phyloP scores from a whole-genome alignment of 73 alveolate genomes.

The Diophrys sp. region DNA sequence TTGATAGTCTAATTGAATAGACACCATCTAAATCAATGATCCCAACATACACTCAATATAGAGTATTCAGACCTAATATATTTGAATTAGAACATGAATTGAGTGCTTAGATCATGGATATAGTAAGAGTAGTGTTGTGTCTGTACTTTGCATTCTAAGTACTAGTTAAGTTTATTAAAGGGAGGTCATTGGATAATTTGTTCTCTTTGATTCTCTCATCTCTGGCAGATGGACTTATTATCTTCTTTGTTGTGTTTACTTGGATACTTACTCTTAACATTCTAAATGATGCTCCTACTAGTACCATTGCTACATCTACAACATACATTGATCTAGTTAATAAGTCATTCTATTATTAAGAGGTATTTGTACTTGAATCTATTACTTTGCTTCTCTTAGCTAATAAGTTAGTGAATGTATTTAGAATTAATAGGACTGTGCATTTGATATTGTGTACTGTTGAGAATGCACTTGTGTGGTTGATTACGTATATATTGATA shows the following conservation, averaged over 20 bases:
- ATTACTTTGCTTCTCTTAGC: not conserved
- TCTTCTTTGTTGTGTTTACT: not conserved
- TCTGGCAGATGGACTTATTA: not conserved
- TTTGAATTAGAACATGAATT: not conserved
- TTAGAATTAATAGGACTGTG: constrained; percentile 4
- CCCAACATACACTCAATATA: not conserved
- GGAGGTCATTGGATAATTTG: not conserved
- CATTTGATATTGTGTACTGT: not conserved
- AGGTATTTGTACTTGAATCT: not conserved
- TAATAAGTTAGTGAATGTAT: not conserved
- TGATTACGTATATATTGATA: not conserved
- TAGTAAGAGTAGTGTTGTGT: not conserved
- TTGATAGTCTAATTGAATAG: not conserved
- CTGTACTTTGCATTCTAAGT: not conserved
- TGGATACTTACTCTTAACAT: not conserved
- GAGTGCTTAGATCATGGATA: not conserved
- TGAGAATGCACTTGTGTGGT: not conserved
- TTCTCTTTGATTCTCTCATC: not conserved
- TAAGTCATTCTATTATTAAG: not conserved
- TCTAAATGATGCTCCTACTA: not conserved
- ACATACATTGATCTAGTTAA: not conserved
- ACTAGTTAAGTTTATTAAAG: not conserved
- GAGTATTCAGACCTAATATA: not conserved
- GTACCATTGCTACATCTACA: not conserved
- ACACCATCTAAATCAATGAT: not conserved